Conservation (phyloP, 2,329 filamentous ascomycete species). For the Emericellopsis atlantica region DNA sequence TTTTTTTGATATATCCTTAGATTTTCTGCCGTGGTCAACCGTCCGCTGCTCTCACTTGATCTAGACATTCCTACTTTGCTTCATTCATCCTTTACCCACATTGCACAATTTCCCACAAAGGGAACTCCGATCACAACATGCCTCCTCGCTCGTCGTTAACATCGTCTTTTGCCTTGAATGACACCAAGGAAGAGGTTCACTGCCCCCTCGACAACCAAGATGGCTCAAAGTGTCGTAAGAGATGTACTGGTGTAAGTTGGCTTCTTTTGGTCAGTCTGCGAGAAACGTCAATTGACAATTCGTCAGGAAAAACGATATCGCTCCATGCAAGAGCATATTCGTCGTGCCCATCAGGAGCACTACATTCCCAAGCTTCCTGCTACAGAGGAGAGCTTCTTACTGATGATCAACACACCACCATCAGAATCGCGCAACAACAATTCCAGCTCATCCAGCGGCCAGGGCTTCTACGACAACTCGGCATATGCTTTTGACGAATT, state of each 20-base stretch:
- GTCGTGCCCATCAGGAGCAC: conserved; percentile 89
- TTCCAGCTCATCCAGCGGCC: conserved; percentile 12
- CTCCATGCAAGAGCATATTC: conserved; percentile 99
- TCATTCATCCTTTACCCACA: too few species aligned
- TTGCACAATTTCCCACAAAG: too few species aligned
- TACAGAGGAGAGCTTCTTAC: conserved; percentile 91
- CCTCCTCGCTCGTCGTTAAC: conserved; percentile 79
- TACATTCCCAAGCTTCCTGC: conserved; percentile 97
- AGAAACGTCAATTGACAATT: not conserved
- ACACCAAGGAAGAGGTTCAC: conserved; percentile 90
- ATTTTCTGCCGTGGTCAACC: too few species aligned
- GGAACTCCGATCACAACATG: conserved; percentile 48
- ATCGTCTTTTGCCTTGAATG: conserved; percentile 82
- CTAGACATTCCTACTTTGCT: too few species aligned
- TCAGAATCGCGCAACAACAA: conserved; percentile 49
- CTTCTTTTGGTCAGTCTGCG: conserved; percentile 6
- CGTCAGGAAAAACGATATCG: conserved; percentile 85
- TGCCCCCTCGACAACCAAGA: conserved; percentile 94
- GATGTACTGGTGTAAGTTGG: conserved; percentile 88
- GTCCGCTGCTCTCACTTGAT: too few species aligned
- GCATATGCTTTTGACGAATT: conserved; percentile 55
- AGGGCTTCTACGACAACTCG: conserved; percentile 46
- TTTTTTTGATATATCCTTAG: too few species aligned
- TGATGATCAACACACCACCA: conserved; percentile 90
- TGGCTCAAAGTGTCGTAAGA: conserved; percentile 91